phyloP scores from a whole-genome alignment of 305 asterid genomes.

The Fraxinus nigra region DNA sequence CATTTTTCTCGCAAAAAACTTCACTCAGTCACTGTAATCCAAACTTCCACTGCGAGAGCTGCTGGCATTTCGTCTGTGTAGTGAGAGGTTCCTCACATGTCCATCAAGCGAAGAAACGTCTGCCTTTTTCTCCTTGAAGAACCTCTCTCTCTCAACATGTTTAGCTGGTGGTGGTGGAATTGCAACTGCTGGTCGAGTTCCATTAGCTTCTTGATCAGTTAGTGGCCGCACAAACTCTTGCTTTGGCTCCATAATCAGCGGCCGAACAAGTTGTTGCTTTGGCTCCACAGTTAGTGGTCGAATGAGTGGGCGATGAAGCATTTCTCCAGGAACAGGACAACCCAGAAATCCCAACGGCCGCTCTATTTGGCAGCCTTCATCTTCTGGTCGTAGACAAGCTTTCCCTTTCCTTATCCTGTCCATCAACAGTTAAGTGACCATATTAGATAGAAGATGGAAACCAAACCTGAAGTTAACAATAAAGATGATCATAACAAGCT shows the following conservation, averaged over 20 bases:
- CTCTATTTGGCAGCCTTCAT: constrained; percentile 47
- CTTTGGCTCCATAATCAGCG: constrained; percentile 37
- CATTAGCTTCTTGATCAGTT: constrained; percentile 28
- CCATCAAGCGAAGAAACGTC: constrained; percentile 53
- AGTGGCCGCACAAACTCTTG: constrained; percentile 32
- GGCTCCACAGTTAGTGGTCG: constrained; percentile 61
- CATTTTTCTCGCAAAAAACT: neutral
- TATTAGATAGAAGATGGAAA: neutral
- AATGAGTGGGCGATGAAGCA: constrained; percentile 78
- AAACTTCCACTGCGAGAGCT: constrained; percentile 82
- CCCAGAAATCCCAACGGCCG: constrained; percentile 59
- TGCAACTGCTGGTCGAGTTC: constrained; percentile 39
- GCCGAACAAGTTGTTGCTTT: constrained; percentile 37
- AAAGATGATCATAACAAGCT: neutral
- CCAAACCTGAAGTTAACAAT: neutral
- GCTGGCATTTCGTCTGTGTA: constrained; percentile 73
- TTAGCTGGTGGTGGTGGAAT: constrained; percentile 98
- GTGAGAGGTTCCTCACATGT: constrained; percentile 64
- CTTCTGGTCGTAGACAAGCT: constrained; percentile 78
- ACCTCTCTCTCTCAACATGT: constrained; percentile 77
- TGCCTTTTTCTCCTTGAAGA: constrained; percentile 68
- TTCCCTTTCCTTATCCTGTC: constrained; percentile 91
- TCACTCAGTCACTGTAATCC: constrained; percentile 64
- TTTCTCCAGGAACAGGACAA: constrained; percentile 56
- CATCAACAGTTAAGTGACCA: neutral